Conservation (phyloP, 2,329 filamentous ascomycete genomes). For the Ophiobolus disseminans region DNA sequence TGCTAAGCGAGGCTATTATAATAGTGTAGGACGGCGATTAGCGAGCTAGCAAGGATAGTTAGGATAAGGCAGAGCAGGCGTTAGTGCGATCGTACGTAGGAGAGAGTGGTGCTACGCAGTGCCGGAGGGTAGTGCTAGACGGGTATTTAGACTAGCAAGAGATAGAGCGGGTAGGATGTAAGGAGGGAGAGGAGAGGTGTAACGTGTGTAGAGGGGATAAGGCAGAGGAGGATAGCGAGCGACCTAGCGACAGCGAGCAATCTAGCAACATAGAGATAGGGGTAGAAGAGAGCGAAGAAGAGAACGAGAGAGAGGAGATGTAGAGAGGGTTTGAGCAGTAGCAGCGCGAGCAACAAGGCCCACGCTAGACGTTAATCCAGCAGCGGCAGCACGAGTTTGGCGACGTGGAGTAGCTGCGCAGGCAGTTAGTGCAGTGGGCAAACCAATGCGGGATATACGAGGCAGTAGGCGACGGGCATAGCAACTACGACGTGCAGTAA, state of each 20-base stretch:
- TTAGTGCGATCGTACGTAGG: conserved; percentile 8
- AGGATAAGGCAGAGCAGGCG: conserved; percentile 3
- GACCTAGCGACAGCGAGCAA: conserved; percentile 1
- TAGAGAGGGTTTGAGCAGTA: conserved; percentile 9
- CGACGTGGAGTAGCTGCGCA: conserved; percentile 8
- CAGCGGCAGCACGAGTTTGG: conserved; percentile 9
- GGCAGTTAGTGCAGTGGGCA: conserved; percentile 17
- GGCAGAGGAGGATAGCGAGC: conserved; percentile 1
- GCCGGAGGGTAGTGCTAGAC: conserved; percentile 12
- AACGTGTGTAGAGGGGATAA: conserved; percentile 4
- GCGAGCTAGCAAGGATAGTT: conserved; percentile 1
- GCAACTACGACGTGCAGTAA: conserved; percentile 8
- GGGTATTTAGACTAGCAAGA: conserved; percentile 13
- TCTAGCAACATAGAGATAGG: conserved; percentile 3
- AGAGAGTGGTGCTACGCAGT: conserved; percentile 1
- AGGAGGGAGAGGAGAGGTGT: conserved; percentile 13
- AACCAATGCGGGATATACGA: conserved; percentile 13
- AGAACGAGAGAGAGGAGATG: conserved; percentile 5
- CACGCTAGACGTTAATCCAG: conserved; percentile 8
- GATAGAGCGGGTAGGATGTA: conserved; percentile 9
- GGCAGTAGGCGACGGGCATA: conserved; percentile 7
- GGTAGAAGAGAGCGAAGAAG: background rate
- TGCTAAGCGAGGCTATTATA: conserved; percentile 8
- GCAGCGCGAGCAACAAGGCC: conserved; percentile 1
- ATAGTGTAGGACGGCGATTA: conserved; percentile 6